Evolutionary conservation across 305 asterid genomes (phyloP).

Genomic region (Plantago coronopus): DNA sequence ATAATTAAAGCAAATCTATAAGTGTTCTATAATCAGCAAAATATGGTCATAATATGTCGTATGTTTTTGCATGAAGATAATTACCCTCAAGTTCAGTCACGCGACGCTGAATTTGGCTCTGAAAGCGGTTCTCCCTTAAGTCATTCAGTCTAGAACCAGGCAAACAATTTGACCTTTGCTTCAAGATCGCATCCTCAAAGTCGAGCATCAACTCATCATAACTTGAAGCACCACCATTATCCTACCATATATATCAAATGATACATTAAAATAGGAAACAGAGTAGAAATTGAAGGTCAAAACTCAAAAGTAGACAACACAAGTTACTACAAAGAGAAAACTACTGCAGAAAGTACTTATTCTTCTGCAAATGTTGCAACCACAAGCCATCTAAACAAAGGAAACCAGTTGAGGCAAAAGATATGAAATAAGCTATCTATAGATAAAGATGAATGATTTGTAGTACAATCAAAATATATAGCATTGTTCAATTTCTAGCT

Average conservation of each 20-base stretch:
- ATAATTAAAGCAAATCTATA: not conserved
- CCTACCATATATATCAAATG: constrained; percentile 38
- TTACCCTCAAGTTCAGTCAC: constrained; percentile 88
- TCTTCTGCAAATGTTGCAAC: not conserved
- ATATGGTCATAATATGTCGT: constrained; percentile 1
- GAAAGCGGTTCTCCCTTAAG: constrained; percentile 57
- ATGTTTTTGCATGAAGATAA: constrained; percentile 19
- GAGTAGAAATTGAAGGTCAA: not conserved
- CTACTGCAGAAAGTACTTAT: not conserved
- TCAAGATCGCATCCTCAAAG: constrained; percentile 73
- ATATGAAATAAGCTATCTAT: not conserved
- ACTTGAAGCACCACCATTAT: constrained; percentile 42
- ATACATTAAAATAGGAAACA: constrained; percentile 5
- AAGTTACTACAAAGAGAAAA: no score
- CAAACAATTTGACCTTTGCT: constrained; percentile 56
- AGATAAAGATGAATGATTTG: not conserved
- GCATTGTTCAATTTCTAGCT: not conserved
- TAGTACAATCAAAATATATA: not conserved
- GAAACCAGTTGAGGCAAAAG: constrained; percentile 1
- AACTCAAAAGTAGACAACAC: not conserved
- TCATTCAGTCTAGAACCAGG: constrained; percentile 64
- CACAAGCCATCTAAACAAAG: constrained; percentile 14
- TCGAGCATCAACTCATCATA: constrained; percentile 83
- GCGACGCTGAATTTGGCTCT: constrained; percentile 71
- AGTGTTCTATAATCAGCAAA: not conserved